Percentiles rank a stretch among this genome's conserved stretches.
phyloP scores from a whole-genome alignment of 495 filamentous ascomycete genomes.

The Aspergillus heteromorphus region DNA sequence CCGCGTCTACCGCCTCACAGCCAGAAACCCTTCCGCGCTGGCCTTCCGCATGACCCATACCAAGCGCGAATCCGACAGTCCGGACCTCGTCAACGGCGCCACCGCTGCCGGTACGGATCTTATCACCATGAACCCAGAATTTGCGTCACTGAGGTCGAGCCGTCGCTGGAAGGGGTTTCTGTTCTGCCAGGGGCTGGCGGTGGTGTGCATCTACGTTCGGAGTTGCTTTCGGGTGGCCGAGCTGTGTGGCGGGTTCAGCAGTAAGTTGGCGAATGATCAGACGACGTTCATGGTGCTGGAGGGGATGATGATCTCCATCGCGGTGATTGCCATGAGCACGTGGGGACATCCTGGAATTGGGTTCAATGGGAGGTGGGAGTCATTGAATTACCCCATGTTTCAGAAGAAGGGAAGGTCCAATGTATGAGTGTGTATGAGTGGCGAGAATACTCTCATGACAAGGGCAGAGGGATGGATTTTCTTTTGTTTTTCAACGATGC shows the following conservation, averaged over 20 bases:
- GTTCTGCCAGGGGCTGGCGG: slow-evolving; percentile 26
- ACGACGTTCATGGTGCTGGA: slow-evolving; percentile 64
- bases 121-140: not conserved
- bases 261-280: slow-evolving; percentile 52
- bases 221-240: slow-evolving; percentile 61
- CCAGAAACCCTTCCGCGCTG: not conserved
- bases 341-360: slow-evolving; percentile 29
- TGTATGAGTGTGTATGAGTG: no score
- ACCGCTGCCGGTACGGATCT: not conserved
- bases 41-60: slow-evolving; percentile 1
- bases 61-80: slow-evolving; percentile 6
- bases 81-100: not conserved
- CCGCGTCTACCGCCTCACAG: slow-evolving; percentile 26
- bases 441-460: no score
- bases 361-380: not conserved
- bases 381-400: not conserved
- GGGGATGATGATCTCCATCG: slow-evolving; percentile 61
- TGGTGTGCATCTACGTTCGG: slow-evolving; percentile 55
- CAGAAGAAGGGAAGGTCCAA: slow-evolving; percentile 2
- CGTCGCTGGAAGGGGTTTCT: not conserved
- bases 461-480: no score
- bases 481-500: no score
- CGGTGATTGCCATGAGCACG: slow-evolving; percentile 39
- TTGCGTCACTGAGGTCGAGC: not conserved
- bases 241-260: slow-evolving; percentile 52